Base-by-base conservation (phyloP, 768 basidiomycete species). In the Suillus hirtellus region DNA sequence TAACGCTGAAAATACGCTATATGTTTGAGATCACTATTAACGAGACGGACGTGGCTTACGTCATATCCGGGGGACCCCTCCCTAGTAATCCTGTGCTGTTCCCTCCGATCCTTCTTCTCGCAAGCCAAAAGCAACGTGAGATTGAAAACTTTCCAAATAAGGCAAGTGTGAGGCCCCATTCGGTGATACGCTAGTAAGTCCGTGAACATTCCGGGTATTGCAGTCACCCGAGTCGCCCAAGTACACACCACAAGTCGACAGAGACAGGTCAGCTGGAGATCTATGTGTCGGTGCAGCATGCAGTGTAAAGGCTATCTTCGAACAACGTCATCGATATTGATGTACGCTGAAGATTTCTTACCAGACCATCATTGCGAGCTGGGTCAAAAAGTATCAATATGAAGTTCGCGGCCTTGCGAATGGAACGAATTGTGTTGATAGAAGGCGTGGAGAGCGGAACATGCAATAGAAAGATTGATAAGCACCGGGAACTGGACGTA, bases 81-180 rank as follows among this genome's bases (percentile, higher is more conserved):
- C 61, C 6, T 43, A 37, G 71, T 64, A 64, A 71, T 71, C 69
- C 75, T 68, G 74, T 76, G 66, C 61, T 62, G 21, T 40, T 58
- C 54, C 21, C 35, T 37, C 35, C 35, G 35, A 1, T 27, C 49
- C 24, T 31, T 34, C 19, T 53, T 34, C 31, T 53, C 11, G 52
- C 52, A 53, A 53, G 52, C 49, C 31, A 6, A 27, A 50, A 27
- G 47, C 21, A 52, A 34, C 17, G 50, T 52, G 27, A 15, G 50
- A 53, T 53, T 40, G 37, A 24, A 17, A 56, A 27, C 2, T 19
- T 7, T 6, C 40, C n/a, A 17, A 24, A 58, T 31, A 31, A 42
- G 56, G 56, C 17, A 42, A 19, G 10, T 56, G 21, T 21, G 37
- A 24, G 8, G 12, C 3, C 12, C 14, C 35, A 27, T 24, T 40